Conservation (phyloP, 2,329 filamentous ascomycete species). For the Aspergillus neotritici region DNA sequence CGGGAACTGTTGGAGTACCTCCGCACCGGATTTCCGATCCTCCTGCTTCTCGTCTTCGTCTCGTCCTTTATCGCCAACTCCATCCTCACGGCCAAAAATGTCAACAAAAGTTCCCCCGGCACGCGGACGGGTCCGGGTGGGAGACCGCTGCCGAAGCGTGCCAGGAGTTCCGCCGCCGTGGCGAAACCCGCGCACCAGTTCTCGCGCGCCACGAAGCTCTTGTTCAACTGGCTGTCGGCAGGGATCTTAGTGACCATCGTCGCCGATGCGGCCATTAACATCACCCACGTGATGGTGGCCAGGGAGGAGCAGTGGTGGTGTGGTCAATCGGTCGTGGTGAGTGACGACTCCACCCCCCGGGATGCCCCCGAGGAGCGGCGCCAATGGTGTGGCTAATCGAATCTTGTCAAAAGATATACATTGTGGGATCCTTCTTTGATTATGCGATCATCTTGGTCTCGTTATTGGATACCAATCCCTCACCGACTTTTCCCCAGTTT, state of each 20-base stretch:
- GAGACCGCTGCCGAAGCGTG: constrained; percentile 71
- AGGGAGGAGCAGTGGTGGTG: constrained; percentile 72
- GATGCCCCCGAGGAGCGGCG: background rate
- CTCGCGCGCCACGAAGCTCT: constrained; percentile 59
- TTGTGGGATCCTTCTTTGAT: constrained; percentile 78
- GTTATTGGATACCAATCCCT: constrained; percentile 74
- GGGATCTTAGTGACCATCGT: constrained; percentile 69
- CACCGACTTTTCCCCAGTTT: constrained; percentile 74
- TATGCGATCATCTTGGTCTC: constrained; percentile 82
- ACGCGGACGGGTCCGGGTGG: constrained; percentile 72
- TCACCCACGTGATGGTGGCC: constrained; percentile 65
- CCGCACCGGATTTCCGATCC: constrained; percentile 58
- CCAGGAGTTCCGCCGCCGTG: constrained; percentile 44
- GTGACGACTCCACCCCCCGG: constrained; percentile 24
- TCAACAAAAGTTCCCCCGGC: constrained; percentile 42
- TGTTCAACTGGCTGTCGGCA: constrained; percentile 70
- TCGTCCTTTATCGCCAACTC: constrained; percentile 57
- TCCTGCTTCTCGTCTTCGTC: constrained; percentile 60
- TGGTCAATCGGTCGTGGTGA: constrained; percentile 68
- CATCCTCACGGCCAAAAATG: constrained; percentile 49
- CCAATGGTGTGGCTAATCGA: background rate
- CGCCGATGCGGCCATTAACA: constrained; percentile 66
- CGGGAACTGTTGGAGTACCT: constrained; percentile 43
- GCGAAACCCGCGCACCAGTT: constrained; percentile 52
- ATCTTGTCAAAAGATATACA: constrained; percentile 61